These are phyloP conservation scores for Oropetium thomaeum DNA, from an alignment of 176 grass and related monocot genomes.

Conservation along the genomic window DNA sequence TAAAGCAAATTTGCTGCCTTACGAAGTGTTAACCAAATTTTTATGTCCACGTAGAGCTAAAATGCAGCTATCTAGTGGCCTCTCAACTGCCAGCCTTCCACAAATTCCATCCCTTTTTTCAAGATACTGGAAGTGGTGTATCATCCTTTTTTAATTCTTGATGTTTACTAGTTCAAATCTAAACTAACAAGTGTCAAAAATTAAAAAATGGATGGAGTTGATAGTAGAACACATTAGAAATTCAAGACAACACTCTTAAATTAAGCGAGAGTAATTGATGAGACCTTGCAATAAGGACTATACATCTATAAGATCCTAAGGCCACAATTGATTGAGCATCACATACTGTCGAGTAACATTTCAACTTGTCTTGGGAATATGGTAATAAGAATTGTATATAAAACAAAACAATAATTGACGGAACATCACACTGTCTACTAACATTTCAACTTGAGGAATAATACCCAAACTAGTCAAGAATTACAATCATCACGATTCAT, in stretches of 20 bases:
- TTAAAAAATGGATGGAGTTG: no score
- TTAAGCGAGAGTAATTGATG: background rate
- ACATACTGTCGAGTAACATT: background rate
- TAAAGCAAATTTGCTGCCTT: background rate
- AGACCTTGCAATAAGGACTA: background rate
- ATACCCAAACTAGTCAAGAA: background rate
- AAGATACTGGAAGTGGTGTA: background rate
- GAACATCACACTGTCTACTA: background rate
- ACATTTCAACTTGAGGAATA: slow-evolving; percentile 6
- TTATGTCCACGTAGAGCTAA: background rate
- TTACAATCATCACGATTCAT: background rate
- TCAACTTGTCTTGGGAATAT: no score
- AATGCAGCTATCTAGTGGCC: background rate
- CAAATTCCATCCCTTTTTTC: background rate
- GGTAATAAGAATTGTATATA: no score
- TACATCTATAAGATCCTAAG: background rate
- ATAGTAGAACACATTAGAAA: background rate
- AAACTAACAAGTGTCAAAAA: no score
- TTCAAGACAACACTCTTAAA: background rate
- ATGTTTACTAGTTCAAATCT: no score
- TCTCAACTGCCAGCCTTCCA: slow-evolving; percentile 1
- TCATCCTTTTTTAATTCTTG: background rate
- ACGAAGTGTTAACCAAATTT: background rate
- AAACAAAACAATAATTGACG: no score
- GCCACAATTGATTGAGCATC: background rate